Conservation (phyloP, 768 basidiomycete species). For the Myochromella boudieri region DNA sequence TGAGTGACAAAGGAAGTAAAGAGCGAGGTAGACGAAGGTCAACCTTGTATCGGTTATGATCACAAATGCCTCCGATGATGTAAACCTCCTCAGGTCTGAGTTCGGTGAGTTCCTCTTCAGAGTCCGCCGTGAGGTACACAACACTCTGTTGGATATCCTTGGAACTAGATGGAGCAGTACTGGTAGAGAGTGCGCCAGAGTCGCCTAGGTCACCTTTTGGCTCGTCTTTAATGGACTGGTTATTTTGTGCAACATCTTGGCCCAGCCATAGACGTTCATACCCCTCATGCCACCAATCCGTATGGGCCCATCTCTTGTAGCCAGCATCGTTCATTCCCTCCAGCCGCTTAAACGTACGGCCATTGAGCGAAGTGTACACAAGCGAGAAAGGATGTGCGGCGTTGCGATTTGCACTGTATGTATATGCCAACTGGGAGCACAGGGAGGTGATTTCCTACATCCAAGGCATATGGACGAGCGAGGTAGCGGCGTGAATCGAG, state of each 20-base stretch:
- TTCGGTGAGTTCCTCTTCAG: conserved; percentile 80
- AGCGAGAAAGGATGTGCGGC: conserved; percentile 71
- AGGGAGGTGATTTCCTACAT: conserved; percentile 88
- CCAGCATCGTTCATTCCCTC: conserved; percentile 64
- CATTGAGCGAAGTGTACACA: conserved; percentile 79
- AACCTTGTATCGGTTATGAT: conserved; percentile 96
- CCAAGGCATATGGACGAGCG: conserved; percentile 15
- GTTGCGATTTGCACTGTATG: conserved; percentile 84
- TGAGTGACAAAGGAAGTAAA: conserved; percentile 4
- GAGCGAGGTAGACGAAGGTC: conserved; percentile 9
- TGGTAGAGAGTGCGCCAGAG: background rate
- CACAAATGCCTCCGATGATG: conserved; percentile 93
- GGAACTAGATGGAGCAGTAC: background rate
- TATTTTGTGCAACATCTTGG: background rate
- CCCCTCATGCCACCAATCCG: conserved; percentile 81
- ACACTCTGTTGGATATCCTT: conserved; percentile 46
- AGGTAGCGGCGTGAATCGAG: conserved; percentile 7
- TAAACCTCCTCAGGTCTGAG: conserved; percentile 85
- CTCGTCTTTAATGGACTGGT: background rate
- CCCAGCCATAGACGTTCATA: conserved; percentile 68
- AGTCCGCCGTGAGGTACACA: conserved; percentile 94
- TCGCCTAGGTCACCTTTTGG: background rate
- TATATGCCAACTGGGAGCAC: conserved; percentile 86
- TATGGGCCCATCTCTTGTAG: conserved; percentile 77
- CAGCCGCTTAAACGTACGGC: conserved; percentile 62